Percentiles rank a stretch among this genome's conserved stretches.
Evolutionary conservation across 2,329 filamentous ascomycete species (phyloP).

Genomic region (Arthrobotrys entomopaga): DNA sequence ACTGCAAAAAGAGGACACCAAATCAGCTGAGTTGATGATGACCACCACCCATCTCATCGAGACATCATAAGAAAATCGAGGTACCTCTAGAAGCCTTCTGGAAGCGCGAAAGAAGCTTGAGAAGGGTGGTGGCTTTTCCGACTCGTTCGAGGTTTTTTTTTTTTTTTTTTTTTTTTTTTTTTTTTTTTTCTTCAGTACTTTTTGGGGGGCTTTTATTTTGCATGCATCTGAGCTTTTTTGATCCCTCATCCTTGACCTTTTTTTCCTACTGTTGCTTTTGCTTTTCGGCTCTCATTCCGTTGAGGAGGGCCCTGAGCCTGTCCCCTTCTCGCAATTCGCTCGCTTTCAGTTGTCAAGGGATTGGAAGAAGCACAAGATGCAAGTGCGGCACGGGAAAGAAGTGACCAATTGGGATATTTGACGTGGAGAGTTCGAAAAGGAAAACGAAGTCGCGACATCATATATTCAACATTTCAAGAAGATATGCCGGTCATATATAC

Average conservation of each 20-base stretch:
- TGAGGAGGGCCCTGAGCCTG: slow-evolving; percentile 30
- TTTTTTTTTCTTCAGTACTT: not conserved
- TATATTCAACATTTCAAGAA: not conserved
- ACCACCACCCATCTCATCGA: slow-evolving; percentile 31
- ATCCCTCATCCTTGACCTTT: slow-evolving; percentile 56
- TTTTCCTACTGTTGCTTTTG: not conserved
- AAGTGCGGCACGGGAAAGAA: slow-evolving; percentile 54
- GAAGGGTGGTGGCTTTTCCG: slow-evolving; percentile 1
- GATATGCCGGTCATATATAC: slow-evolving; percentile 11
- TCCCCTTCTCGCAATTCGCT: slow-evolving; percentile 16
- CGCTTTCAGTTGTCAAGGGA: slow-evolving; percentile 6
- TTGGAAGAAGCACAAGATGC: slow-evolving; percentile 41
- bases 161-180: not conserved
- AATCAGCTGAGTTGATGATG: slow-evolving; percentile 50
- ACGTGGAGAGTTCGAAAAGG: slow-evolving; percentile 42
- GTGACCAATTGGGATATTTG: slow-evolving; percentile 53
- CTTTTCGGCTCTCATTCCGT: slow-evolving; percentile 50
- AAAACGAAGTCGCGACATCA: slow-evolving; percentile 29
- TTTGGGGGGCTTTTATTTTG: slow-evolving; percentile 57
- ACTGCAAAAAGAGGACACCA: slow-evolving; percentile 13
- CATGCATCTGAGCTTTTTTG: slow-evolving; percentile 60
- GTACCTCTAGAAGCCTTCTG: slow-evolving; percentile 49
- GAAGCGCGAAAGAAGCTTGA: slow-evolving; percentile 46
- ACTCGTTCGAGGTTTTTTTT: not conserved
- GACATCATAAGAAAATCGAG: slow-evolving; percentile 41